phyloP scores from a whole-genome alignment of 1,284 basidiomycete species.

The Sanguinoderma infundibulare region DNA sequence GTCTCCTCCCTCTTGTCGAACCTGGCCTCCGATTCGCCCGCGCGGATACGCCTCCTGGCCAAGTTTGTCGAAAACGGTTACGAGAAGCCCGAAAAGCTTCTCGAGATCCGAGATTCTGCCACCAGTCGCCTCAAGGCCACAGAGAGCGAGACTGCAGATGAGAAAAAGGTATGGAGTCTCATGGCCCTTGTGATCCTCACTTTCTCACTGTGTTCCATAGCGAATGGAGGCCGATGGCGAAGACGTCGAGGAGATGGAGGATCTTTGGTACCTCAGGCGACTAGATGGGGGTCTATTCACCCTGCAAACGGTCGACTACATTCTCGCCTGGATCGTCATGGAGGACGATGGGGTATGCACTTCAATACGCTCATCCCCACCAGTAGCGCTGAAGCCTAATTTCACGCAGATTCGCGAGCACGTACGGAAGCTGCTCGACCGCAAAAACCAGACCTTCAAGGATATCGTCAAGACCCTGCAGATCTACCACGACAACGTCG shows the following conservation, averaged over 20 bases:
- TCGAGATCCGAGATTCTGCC: constrained; percentile 85
- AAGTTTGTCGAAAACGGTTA: constrained; percentile 95
- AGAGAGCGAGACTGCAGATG: constrained; percentile 66
- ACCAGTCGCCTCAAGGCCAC: constrained; percentile 58
- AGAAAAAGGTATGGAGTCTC: constrained; percentile 60
- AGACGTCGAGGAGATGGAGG: constrained; percentile 69
- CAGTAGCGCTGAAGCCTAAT: constrained; percentile 16
- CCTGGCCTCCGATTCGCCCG: constrained; percentile 83
- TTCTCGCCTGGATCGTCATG: constrained; percentile 95
- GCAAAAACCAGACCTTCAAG: constrained; percentile 68
- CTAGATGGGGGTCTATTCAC: constrained; percentile 89
- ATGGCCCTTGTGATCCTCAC: neutral
- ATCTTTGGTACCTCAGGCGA: constrained; percentile 81
- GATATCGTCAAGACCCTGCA: constrained; percentile 70
- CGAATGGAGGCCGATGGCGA: constrained; percentile 61
- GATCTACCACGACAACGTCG: constrained; percentile 75
- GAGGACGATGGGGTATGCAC: constrained; percentile 93
- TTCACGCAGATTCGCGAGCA: constrained; percentile 71
- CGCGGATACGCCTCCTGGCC: constrained; percentile 82
- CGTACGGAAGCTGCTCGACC: constrained; percentile 71
- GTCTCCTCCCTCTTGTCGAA: constrained; percentile 90
- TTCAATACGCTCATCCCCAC: too few species aligned
- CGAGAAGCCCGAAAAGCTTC: constrained; percentile 90
- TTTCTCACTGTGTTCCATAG: constrained; percentile 36
- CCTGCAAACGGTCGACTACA: constrained; percentile 90